Evolutionary conservation across 1,139 yeast genomes (phyloP).

Genomic region (Hansenula lynferdii): DNA sequence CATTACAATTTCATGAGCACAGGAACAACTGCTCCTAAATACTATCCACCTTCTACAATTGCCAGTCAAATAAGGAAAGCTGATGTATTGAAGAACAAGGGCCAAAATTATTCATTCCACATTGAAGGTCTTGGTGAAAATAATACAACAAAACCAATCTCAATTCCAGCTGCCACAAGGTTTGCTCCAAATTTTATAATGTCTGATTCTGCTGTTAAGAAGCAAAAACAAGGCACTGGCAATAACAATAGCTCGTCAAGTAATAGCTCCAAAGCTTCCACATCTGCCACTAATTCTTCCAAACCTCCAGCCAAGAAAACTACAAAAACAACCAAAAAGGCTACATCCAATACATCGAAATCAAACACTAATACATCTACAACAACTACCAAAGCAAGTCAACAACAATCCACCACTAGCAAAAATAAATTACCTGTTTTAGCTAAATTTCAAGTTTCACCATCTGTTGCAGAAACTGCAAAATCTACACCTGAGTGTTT

Average conservation of each 20-base stretch:
- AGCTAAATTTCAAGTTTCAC: too few species aligned
- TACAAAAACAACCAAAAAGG: neutral
- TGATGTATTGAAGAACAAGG: conserved; percentile 21
- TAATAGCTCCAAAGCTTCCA: neutral
- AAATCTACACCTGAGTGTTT: conserved; percentile 15
- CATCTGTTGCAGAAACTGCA: conserved; percentile 6
- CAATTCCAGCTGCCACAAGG: conserved; percentile 18
- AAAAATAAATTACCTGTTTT: neutral
- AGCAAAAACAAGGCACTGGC: conserved; percentile 4
- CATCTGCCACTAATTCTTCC: neutral
- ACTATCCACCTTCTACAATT: conserved; percentile 32
- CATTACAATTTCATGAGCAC: neutral
- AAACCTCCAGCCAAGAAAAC: neutral
- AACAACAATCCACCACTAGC: too few species aligned
- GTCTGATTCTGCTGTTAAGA: conserved; percentile 6
- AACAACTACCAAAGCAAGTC: neutral
- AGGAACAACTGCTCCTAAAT: conserved; percentile 1
- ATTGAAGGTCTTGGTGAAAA: conserved; percentile 3
- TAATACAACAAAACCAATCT: conserved; percentile 8
- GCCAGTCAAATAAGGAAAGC: conserved; percentile 37
- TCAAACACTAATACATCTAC: neutral
- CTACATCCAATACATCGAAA: neutral
- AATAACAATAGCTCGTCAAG: neutral
- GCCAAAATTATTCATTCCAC: conserved; percentile 2
- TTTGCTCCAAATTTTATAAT: conserved; percentile 21